A percentile compares a stretch with the other conserved stretches of the same genome.
phyloP scores from a whole-genome alignment of 345 rosid species.

The Lagerstroemia speciosa region DNA sequence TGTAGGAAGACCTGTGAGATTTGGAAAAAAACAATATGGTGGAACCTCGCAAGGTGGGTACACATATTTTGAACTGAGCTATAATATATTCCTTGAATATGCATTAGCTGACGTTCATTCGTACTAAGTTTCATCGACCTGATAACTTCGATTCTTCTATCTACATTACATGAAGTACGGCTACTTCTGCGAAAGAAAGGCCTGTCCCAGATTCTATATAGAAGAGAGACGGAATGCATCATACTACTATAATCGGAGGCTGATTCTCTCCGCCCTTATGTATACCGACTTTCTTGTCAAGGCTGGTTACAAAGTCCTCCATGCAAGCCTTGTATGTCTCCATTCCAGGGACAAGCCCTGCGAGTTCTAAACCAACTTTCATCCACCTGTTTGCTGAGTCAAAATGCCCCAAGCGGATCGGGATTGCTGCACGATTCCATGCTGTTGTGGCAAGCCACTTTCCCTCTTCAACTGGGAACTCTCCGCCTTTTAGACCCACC shows the following conservation, averaged over 20 bases:
- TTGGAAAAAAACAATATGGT: not conserved
- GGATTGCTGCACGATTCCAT: slow-evolving; percentile 83
- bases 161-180: not conserved
- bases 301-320: slow-evolving; percentile 60
- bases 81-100: not conserved
- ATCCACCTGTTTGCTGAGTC: slow-evolving; percentile 74
- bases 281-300: slow-evolving; percentile 31
- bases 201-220: not conserved
- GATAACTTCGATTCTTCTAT: not conserved
- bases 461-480: slow-evolving; percentile 80
- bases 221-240: not conserved
- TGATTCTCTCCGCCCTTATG: slow-evolving; percentile 13
- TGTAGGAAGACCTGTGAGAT: not conserved
- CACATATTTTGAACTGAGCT: no score
- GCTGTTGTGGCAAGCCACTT: slow-evolving; percentile 97
- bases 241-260: not conserved
- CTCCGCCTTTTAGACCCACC: slow-evolving; percentile 82
- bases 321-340: slow-evolving; percentile 70
- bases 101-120: not conserved
- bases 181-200: not conserved
- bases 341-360: slow-evolving; percentile 61
- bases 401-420: slow-evolving; percentile 54
- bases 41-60: no score
- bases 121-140: not conserved
- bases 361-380: slow-evolving; percentile 56